A percentile compares a stretch with the other conserved stretches of the same genome.
Conservation (phyloP, 805 yeast genomes). For the Wickerhamomyces bisporus region DNA sequence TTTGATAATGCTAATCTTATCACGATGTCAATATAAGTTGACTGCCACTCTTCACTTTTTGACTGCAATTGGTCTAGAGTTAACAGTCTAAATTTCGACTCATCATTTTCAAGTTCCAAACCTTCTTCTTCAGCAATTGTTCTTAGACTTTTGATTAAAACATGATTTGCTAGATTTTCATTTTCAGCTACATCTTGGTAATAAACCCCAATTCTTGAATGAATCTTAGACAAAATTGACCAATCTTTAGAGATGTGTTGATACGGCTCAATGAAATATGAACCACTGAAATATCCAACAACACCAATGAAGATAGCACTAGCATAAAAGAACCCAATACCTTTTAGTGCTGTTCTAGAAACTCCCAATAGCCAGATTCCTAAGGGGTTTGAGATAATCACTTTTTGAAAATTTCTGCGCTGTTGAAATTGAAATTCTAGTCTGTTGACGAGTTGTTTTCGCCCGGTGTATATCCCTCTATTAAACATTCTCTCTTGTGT, state of each 20-base stretch:
- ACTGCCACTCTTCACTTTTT: slow-evolving; percentile 27
- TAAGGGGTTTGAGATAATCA: background rate
- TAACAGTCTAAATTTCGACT: slow-evolving; percentile 17
- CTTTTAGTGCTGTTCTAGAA: slow-evolving; percentile 13
- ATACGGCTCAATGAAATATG: slow-evolving; percentile 7
- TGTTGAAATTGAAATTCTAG: background rate
- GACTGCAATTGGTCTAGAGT: slow-evolving; percentile 20
- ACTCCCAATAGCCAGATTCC: slow-evolving; percentile 6
- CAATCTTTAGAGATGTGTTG: slow-evolving; percentile 11
- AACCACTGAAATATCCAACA: slow-evolving; percentile 3
- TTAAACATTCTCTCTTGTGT: too few relatives aligned
- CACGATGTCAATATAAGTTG: slow-evolving; percentile 33
- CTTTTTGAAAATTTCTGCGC: slow-evolving; percentile 1
- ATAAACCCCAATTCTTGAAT: slow-evolving; percentile 31
- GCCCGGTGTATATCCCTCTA: too few relatives aligned
- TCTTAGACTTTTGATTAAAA: slow-evolving; percentile 28
- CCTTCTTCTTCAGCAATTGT: slow-evolving; percentile 28
- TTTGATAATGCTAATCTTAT: slow-evolving; percentile 34
- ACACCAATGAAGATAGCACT: slow-evolving; percentile 7
- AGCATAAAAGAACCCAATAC: slow-evolving; percentile 11
- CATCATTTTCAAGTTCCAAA: slow-evolving; percentile 13
- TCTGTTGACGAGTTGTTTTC: too few relatives aligned
- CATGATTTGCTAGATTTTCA: slow-evolving; percentile 28
- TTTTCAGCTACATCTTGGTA: slow-evolving; percentile 32
- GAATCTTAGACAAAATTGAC: slow-evolving; percentile 2